Evolutionary conservation across 306 rosid species (phyloP).

Genomic region (Ormosia semicastrata): DNA sequence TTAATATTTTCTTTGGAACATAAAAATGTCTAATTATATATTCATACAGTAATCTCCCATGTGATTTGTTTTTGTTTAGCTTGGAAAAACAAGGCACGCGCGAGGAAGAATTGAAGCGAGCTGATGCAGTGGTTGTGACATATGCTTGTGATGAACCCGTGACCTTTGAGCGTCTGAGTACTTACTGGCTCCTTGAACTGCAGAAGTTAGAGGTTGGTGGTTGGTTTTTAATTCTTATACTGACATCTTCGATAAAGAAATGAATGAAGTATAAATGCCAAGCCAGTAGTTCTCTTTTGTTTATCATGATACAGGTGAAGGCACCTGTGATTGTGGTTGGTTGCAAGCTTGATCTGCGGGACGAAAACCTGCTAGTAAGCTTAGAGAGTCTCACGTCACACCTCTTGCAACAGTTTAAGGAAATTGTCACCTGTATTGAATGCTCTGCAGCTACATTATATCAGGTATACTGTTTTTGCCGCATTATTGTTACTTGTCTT

Average conservation of each 20-base stretch:
- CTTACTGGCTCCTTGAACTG: slow-evolving; percentile 66
- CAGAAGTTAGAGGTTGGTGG: slow-evolving; percentile 48
- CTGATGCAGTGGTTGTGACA: slow-evolving; percentile 47
- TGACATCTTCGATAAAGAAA: neutral
- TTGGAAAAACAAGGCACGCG: slow-evolving; percentile 2
- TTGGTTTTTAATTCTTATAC: slow-evolving; percentile 15
- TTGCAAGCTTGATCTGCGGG: slow-evolving; percentile 35
- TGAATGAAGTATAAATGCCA: neutral
- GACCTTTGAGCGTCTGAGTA: slow-evolving; percentile 54
- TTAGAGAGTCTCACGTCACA: slow-evolving; percentile 36
- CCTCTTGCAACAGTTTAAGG: slow-evolving; percentile 28
- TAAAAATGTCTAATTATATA: neutral
- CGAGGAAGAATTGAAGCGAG: slow-evolving; percentile 30
- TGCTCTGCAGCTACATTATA: slow-evolving; percentile 45
- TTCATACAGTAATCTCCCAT: neutral
- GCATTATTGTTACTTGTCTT: neutral
- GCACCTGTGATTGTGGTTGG: slow-evolving; percentile 37
- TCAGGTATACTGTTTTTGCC: slow-evolving; percentile 34
- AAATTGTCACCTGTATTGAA: slow-evolving; percentile 41
- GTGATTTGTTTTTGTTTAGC: slow-evolving; percentile 17
- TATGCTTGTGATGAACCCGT: slow-evolving; percentile 62
- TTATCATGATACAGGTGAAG: slow-evolving; percentile 40
- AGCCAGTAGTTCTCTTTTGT: neutral
- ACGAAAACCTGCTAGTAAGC: slow-evolving; percentile 27
- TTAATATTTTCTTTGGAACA: neutral